Evolutionary conservation across 2,329 filamentous ascomycete species (phyloP).

Genomic region (Cordyceps farinosa): DNA sequence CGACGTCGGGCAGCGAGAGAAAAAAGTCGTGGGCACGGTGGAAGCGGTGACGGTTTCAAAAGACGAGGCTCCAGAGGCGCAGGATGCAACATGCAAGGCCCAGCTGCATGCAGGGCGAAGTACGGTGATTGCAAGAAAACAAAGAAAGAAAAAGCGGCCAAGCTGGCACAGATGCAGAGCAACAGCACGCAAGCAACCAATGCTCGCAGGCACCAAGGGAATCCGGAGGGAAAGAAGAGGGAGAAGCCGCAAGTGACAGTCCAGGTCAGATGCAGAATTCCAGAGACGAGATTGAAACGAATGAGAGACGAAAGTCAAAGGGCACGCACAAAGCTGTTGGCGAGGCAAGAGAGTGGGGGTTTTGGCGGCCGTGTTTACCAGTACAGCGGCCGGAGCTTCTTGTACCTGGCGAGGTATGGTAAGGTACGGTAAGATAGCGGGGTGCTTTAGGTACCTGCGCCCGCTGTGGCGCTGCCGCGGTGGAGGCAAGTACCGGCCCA

Average conservation of each 20-base stretch:
- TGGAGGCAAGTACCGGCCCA: background rate
- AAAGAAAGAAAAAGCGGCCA: conserved; percentile 19
- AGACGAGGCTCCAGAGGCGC: background rate
- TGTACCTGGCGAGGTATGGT: background rate
- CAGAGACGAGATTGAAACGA: background rate
- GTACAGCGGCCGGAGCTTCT: background rate
- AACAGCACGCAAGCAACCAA: conserved; percentile 1
- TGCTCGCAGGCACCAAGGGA: background rate
- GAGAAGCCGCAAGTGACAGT: background rate
- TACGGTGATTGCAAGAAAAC: conserved; percentile 5
- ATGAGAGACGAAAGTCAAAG: background rate
- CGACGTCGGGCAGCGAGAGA: background rate
- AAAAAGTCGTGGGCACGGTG: background rate
- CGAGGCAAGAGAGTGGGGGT: conserved; percentile 13
- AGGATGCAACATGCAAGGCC: conserved; percentile 8
- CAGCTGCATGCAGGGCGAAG: conserved; percentile 10
- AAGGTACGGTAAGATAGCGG: background rate
- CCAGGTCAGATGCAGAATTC: background rate
- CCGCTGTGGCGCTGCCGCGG: background rate
- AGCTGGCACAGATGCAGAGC: conserved; percentile 8
- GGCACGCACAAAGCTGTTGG: conserved; percentile 6
- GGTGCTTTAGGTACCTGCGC: conserved; percentile 1
- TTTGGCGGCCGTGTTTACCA: conserved; percentile 5
- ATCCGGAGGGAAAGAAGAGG: background rate
- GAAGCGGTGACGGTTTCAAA: background rate